Conservation (phyloP, 2,329 filamentous ascomycete genomes). For the Purpureocillium takamizusanense region DNA sequence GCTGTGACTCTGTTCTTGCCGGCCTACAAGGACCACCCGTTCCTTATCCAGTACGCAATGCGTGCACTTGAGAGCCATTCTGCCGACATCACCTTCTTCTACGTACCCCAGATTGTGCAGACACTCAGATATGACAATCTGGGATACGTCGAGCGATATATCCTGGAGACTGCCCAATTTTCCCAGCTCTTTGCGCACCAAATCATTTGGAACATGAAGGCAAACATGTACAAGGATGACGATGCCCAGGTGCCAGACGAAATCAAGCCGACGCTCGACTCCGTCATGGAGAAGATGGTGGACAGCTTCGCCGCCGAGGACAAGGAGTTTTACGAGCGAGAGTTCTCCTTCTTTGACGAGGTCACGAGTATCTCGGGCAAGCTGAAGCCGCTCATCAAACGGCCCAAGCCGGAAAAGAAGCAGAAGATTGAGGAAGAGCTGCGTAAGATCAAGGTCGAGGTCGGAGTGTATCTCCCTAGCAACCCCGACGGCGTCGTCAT, state of each 20-base stretch:
- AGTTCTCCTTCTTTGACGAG: constrained; percentile 97
- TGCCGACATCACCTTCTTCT: constrained; percentile 97
- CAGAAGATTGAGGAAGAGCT: constrained; percentile 98
- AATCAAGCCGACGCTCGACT: constrained; percentile 88
- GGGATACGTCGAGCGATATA: constrained; percentile 93
- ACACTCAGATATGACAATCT: constrained; percentile 85
- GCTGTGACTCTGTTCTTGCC: constrained; percentile 91
- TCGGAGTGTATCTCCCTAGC: constrained; percentile 92
- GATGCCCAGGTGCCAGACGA: constrained; percentile 81
- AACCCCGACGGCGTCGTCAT: constrained; percentile 97
- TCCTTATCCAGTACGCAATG: constrained; percentile 94
- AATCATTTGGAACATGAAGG: constrained; percentile 99
- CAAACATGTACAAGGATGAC: constrained; percentile 96
- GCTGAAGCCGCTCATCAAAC: constrained; percentile 85
- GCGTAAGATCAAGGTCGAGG: constrained; percentile 92
- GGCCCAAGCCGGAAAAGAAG: constrained; percentile 92
- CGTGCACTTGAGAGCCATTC: constrained; percentile 87
- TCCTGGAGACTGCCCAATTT: constrained; percentile 91
- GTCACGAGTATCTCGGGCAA: constrained; percentile 94
- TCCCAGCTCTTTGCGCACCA: constrained; percentile 99
- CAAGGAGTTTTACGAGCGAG: constrained; percentile 79
- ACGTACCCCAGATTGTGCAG: constrained; percentile 96
- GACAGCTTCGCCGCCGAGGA: constrained; percentile 73
- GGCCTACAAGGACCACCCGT: constrained; percentile 82
- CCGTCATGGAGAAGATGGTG: constrained; percentile 78